A percentile compares a stretch with the other conserved stretches of the same genome.
These are phyloP conservation scores for Eragrostis tef DNA, from an alignment of 202 grass and related monocot species.

Conservation along the genomic window DNA sequence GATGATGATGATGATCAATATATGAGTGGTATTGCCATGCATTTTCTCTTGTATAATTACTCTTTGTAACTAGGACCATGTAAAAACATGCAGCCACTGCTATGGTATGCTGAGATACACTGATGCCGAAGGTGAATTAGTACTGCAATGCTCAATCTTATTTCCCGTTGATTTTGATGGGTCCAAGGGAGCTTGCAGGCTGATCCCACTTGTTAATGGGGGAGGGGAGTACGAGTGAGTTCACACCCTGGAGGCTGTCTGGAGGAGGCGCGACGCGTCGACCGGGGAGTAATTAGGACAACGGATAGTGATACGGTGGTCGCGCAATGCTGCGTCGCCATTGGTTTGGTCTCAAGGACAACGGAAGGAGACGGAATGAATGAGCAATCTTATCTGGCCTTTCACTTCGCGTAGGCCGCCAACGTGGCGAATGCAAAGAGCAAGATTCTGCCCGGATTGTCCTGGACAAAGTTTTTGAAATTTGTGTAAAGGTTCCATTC, in stretches of 20 bases:
- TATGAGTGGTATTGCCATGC: neutral
- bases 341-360: neutral
- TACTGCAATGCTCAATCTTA: neutral
- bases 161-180: neutral
- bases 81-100: neutral
- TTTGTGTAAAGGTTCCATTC: no score
- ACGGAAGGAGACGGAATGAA: neutral
- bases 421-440: neutral
- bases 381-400: conserved; percentile 26
- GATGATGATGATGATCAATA: neutral
- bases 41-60: neutral
- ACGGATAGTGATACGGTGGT: conserved; percentile 44
- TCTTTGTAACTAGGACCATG: neutral
- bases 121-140: neutral
- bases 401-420: neutral
- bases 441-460: neutral
- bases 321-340: neutral
- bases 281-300: conserved; percentile 42
- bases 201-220: conserved; percentile 11
- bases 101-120: no score
- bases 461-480: neutral
- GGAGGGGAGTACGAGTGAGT: conserved; percentile 5
- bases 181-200: neutral
- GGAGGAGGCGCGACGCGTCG: neutral
- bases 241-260: neutral